These are phyloP conservation scores for Hevea brasiliensis DNA, from an alignment of 345 rosid species.

Conservation along the genomic window DNA sequence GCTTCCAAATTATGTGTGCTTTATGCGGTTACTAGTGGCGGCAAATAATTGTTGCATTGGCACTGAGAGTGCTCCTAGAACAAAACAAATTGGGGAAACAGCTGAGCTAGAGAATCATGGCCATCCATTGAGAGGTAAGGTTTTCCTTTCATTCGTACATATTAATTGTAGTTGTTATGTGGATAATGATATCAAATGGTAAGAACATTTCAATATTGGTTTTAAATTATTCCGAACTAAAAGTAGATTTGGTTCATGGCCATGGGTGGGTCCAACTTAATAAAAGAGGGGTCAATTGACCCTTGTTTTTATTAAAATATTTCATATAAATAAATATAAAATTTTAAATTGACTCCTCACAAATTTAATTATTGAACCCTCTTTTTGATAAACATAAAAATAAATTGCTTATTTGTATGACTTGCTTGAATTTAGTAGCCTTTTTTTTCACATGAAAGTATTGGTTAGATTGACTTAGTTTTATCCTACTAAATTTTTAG, in stretches of 20 bases:
- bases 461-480: too few species aligned
- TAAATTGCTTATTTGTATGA: too few species aligned
- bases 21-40: conserved; percentile 23
- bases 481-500: too few species aligned
- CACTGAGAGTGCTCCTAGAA: conserved; percentile 44
- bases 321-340: too few species aligned
- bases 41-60: conserved; percentile 39
- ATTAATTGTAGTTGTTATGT: background rate
- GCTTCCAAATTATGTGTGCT: conserved; percentile 8
- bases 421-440: too few species aligned
- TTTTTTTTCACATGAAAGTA: too few species aligned
- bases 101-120: conserved; percentile 31
- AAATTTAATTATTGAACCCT: too few species aligned
- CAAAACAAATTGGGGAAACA: conserved; percentile 32
- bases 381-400: too few species aligned
- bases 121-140: conserved; percentile 46
- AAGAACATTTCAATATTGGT: background rate
- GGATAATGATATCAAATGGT: background rate
- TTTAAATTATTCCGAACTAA: background rate
- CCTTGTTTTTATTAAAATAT: too few species aligned
- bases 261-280: too few species aligned
- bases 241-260: background rate
- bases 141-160: background rate
- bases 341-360: too few species aligned
- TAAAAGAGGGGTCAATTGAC: too few species aligned